Evolutionary conservation across 2,329 filamentous ascomycete genomes (phyloP).

Genomic region (Penicillium aurantiogriseum): DNA sequence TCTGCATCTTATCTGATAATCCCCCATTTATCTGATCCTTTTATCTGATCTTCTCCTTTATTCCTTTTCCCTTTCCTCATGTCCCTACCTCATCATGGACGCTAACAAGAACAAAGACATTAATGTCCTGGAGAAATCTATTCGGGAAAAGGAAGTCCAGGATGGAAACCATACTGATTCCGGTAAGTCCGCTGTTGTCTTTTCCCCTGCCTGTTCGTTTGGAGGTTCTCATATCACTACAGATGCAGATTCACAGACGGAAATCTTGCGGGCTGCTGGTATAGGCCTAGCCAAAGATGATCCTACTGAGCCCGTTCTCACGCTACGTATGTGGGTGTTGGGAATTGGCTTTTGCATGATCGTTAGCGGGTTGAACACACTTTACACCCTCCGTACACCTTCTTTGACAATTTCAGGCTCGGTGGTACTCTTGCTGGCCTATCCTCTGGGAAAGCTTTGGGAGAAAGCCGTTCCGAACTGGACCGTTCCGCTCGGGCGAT

Average conservation of each 20-base stretch:
- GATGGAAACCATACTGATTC: not conserved
- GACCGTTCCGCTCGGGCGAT: slow-evolving; percentile 28
- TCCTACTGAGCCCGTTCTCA: slow-evolving; percentile 25
- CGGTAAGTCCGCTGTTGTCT: not conserved
- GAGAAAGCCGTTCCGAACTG: slow-evolving; percentile 25
- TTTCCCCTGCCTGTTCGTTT: too few species aligned
- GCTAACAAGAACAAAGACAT: not conserved
- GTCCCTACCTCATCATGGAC: slow-evolving; percentile 1
- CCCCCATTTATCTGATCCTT: slow-evolving; percentile 22
- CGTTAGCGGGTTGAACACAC: slow-evolving; percentile 47
- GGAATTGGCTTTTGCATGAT: slow-evolving; percentile 43
- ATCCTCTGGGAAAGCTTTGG: slow-evolving; percentile 38
- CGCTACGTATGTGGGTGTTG: slow-evolving; percentile 44
- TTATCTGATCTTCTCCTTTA: not conserved
- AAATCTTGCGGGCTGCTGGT: slow-evolving; percentile 36
- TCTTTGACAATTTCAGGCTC: slow-evolving; percentile 28
- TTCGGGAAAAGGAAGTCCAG: not conserved
- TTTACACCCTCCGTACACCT: slow-evolving; percentile 43
- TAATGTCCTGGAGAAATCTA: not conserved
- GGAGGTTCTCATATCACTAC: not conserved
- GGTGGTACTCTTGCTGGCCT: slow-evolving; percentile 35
- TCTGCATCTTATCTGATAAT: slow-evolving; percentile 25
- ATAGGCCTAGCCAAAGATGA: slow-evolving; percentile 53
- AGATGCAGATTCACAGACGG: slow-evolving; percentile 12
- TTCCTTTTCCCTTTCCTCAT: not conserved